Evolutionary conservation across 1,284 basidiomycete species (phyloP).

Genomic region (Chalciporus piperatoides): DNA sequence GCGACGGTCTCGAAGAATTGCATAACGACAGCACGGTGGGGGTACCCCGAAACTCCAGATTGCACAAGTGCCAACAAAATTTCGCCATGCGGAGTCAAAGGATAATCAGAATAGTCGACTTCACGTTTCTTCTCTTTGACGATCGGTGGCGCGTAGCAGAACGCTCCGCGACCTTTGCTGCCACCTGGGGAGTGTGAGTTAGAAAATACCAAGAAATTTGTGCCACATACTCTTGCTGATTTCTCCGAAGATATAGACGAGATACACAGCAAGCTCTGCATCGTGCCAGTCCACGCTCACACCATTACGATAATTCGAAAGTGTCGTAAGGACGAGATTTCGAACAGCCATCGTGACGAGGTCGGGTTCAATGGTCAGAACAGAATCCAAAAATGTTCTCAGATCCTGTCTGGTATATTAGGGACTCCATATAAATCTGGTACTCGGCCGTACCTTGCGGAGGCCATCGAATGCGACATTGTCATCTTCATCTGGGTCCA

Average conservation of each 20-base stretch:
- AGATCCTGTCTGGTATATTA: constrained; percentile 56
- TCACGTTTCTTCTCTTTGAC: constrained; percentile 64
- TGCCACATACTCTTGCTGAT: constrained; percentile 68
- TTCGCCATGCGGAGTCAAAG: constrained; percentile 88
- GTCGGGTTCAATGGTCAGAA: constrained; percentile 76
- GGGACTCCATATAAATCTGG: constrained; percentile 1
- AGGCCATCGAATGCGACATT: constrained; percentile 80
- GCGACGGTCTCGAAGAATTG: constrained; percentile 94
- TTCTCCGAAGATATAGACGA: constrained; percentile 94
- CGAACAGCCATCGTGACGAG: constrained; percentile 74
- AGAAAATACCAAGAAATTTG: neutral
- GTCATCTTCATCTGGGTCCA: constrained; percentile 89
- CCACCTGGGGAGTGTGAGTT: constrained; percentile 43
- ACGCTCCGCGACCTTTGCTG: constrained; percentile 71
- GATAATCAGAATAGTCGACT: constrained; percentile 79
- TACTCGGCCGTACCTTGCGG: constrained; percentile 59
- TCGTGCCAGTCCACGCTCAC: constrained; percentile 83
- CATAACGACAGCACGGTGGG: constrained; percentile 84
- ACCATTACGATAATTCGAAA: constrained; percentile 61
- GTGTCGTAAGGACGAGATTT: constrained; percentile 68
- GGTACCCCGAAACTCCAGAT: constrained; percentile 80
- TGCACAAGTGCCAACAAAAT: constrained; percentile 83
- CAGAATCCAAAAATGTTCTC: constrained; percentile 77
- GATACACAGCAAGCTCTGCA: constrained; percentile 87
- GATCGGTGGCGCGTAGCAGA: constrained; percentile 64